phyloP scores from a whole-genome alignment of 1,284 basidiomycete species.

The Cutaneotrichosporon sp. region DNA sequence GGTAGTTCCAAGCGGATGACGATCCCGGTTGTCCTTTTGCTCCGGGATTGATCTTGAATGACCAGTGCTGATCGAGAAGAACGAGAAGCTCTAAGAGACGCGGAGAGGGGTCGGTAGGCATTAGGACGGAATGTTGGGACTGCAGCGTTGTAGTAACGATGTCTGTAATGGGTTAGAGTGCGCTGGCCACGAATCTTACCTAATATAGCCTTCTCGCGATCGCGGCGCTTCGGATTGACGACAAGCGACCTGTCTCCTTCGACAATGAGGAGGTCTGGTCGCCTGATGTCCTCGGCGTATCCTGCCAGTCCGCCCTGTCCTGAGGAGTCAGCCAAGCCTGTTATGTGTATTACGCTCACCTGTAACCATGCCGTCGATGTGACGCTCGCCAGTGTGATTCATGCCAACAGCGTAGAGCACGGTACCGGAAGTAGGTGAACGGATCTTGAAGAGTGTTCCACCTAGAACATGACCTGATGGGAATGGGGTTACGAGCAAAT shows the following conservation, averaged over 20 bases:
- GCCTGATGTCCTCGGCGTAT: conserved; percentile 65
- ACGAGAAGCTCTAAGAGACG: conserved; percentile 90
- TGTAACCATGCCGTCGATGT: conserved; percentile 84
- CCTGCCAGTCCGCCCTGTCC: conserved; percentile 56
- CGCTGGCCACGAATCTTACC: conserved; percentile 53
- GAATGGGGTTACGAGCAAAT: conserved; percentile 89
- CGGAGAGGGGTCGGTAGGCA: conserved; percentile 91
- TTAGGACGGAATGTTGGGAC: conserved; percentile 75
- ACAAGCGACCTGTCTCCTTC: conserved; percentile 80
- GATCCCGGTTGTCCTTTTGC: not conserved
- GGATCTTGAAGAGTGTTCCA: conserved; percentile 97
- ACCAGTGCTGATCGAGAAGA: conserved; percentile 96
- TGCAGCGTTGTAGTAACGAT: conserved; percentile 74
- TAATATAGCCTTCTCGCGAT: conserved; percentile 81
- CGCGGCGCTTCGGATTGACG: conserved; percentile 79
- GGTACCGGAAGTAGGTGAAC: conserved; percentile 92
- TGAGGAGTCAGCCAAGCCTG: conserved; percentile 35
- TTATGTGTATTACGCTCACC: too few species aligned
- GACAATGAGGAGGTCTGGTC: conserved; percentile 89
- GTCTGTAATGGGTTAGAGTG: conserved; percentile 52
- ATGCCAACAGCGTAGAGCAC: conserved; percentile 92
- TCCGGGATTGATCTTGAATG: conserved; percentile 62
- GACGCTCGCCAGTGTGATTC: conserved; percentile 95
- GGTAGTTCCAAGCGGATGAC: conserved; percentile 50
- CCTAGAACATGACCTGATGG: conserved; percentile 93